These are phyloP conservation scores for Ustilago loliicola DNA, from an alignment of 1,284 basidiomycete genomes.

Conservation along the genomic window DNA sequence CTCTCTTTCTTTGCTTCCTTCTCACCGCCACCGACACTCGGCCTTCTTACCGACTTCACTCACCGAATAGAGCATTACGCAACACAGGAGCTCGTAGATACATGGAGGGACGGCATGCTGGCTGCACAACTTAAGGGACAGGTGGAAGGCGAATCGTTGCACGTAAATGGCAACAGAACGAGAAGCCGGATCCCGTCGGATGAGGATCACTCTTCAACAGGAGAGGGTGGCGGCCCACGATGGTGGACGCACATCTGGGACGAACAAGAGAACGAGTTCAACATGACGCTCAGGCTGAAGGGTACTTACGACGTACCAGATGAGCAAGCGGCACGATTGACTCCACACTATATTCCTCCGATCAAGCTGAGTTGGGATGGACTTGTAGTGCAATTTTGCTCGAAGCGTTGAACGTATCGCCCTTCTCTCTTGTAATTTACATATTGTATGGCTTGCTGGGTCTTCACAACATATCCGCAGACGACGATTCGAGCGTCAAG, in stretches of 20 bases:
- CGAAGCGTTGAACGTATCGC: not conserved
- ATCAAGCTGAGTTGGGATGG: constrained; percentile 60
- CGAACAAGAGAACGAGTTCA: constrained; percentile 45
- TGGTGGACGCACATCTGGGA: constrained; percentile 64
- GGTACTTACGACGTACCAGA: not conserved
- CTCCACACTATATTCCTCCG: constrained; percentile 41
- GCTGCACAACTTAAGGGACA: constrained; percentile 23
- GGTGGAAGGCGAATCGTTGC: not conserved
- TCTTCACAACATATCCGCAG: no score
- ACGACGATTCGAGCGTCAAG: no score
- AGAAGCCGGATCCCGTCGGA: not conserved
- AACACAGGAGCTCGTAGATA: constrained; percentile 46
- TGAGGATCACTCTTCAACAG: not conserved
- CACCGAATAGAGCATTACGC: constrained; percentile 61
- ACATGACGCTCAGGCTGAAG: constrained; percentile 30
- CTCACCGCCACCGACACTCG: constrained; percentile 41
- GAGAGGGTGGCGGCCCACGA: constrained; percentile 43
- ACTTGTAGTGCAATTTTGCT: constrained; percentile 41
- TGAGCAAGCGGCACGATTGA: not conserved
- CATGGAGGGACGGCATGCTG: constrained; percentile 42
- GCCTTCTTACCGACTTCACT: constrained; percentile 64
- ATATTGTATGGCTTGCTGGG: no score
- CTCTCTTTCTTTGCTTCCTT: constrained; percentile 43
- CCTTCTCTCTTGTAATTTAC: no score
- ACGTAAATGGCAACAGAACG: not conserved